Percentiles rank a stretch among this genome's conserved stretches.
These are phyloP conservation scores for Rhizopogon salebrosus DNA, from an alignment of 768 basidiomycete genomes.

Conservation along the genomic window DNA sequence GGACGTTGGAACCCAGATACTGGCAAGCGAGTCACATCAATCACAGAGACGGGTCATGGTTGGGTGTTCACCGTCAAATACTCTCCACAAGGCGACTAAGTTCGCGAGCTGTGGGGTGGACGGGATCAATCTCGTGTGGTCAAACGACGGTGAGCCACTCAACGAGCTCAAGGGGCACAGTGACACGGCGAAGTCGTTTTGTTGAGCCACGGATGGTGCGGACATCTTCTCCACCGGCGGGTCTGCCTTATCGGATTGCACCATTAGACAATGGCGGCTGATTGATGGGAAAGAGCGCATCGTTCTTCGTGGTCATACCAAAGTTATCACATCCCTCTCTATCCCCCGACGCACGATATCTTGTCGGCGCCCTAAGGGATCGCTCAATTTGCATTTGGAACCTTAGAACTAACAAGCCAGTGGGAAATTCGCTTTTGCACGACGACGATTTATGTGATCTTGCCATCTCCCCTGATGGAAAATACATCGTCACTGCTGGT, in stretches of 20 bases:
- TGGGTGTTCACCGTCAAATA: background rate
- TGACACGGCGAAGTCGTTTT: background rate
- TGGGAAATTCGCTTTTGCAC: slow-evolving; percentile 53
- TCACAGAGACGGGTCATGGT: background rate
- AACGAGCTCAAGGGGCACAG: background rate
- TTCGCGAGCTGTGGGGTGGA: too few species aligned
- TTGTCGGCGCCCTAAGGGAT: background rate
- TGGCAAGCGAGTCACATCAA: background rate
- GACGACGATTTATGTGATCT: slow-evolving; percentile 74
- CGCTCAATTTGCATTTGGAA: background rate
- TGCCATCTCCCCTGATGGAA: slow-evolving; percentile 76
- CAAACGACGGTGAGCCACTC: background rate
- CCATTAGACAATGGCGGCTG: background rate
- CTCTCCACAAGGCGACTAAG: background rate
- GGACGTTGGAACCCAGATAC: slow-evolving; percentile 7
- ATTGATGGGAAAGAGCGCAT: background rate
- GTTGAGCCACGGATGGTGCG: background rate
- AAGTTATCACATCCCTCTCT: background rate
- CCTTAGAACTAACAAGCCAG: background rate
- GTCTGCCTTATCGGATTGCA: accelerated
- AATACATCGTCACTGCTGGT: slow-evolving; percentile 75
- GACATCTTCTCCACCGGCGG: background rate
- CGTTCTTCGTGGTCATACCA: background rate
- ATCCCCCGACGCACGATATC: background rate
- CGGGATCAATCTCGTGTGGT: too few species aligned